A percentile compares a stretch with the other conserved stretches of the same genome.
These are phyloP conservation scores for Alternaria atra DNA, from an alignment of 2,329 filamentous ascomycete species.

Conservation along the genomic window DNA sequence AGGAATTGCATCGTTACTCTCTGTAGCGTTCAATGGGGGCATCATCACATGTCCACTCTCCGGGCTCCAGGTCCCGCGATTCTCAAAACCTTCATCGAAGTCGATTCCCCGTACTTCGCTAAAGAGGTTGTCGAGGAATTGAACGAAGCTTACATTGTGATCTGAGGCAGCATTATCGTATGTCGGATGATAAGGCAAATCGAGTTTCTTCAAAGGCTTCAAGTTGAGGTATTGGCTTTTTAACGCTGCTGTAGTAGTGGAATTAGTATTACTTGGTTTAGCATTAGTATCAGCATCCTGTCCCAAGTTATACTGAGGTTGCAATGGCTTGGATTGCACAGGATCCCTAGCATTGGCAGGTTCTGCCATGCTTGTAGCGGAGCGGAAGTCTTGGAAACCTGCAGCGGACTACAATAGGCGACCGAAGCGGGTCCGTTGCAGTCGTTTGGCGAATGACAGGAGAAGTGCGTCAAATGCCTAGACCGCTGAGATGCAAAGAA, in stretches of 20 bases:
- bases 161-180: conserved; percentile 7
- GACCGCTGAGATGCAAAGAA: conserved; percentile 4
- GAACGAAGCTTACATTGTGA: conserved; percentile 16
- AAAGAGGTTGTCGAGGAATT: conserved; percentile 30
- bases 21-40: conserved; percentile 10
- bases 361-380: conserved; percentile 18
- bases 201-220: conserved; percentile 16
- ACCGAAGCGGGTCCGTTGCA: conserved; percentile 4
- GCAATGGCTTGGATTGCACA: conserved; percentile 13
- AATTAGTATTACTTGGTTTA: neutral
- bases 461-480: conserved; percentile 6
- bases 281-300: neutral
- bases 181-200: conserved; percentile 32
- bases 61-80: conserved; percentile 26
- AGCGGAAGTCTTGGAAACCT: too few species aligned
- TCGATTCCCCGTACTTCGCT: conserved; percentile 26
- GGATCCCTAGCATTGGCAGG: neutral
- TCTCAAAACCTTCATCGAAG: conserved; percentile 25
- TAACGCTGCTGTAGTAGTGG: neutral
- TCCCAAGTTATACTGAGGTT: neutral
- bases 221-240: conserved; percentile 18
- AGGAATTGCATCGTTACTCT: neutral
- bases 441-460: conserved; percentile 13
- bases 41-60: conserved; percentile 20
- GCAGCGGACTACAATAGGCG: conserved; percentile 5